Base-by-base conservation (phyloP, 495 filamentous ascomycete genomes). In the Sabuloglossum arenarium region DNA sequence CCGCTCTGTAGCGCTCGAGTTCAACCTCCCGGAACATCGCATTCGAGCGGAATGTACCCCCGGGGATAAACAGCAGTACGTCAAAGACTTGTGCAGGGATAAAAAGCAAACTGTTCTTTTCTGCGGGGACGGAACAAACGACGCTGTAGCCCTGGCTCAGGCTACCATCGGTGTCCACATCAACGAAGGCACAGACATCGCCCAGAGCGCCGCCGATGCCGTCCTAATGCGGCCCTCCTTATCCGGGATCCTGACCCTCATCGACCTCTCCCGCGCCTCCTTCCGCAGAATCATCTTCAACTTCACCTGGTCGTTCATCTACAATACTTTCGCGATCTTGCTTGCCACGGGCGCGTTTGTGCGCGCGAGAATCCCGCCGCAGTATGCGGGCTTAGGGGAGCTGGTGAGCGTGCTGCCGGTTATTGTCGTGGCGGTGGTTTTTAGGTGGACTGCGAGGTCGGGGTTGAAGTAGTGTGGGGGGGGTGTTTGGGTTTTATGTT, bases 111-210 rank as follows among this genome's bases (percentile, higher is more conserved):
- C 73, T 3, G 73, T 86, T 23, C 59, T 88, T 19, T 88, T 90
- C 66, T 73, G 75, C 60, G 86, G 86, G 45, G 86, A 91, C 61
- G 86, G 86, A 8, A 86, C 82, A 3, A 91, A 91, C 65, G 86
- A 89, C 63, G 83, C 85, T 0, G 70, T 80, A 12, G 85, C 86
- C 1, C 72, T 91, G 6, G 76, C 81, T 2, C 74, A 78, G 60
- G 82, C 86, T n/a, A 77, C 76, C 27, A 77, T 91, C 58, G 86
- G 86, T 51, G 66, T 88, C 3, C 81, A 85, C 60, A 75, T 85
- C 59, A 76, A 75, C 63, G 60, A 64, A 58, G 76, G 75, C 30
- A 79, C 72, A 0, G 82, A 87, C 47, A 70, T 88, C 3, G 80
- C 86, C 9, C 65, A 76, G 57, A 75, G 71, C 19, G 84, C 81